Conservation (phyloP, 2,329 filamentous ascomycete genomes). For the Aspergillus melleus region DNA sequence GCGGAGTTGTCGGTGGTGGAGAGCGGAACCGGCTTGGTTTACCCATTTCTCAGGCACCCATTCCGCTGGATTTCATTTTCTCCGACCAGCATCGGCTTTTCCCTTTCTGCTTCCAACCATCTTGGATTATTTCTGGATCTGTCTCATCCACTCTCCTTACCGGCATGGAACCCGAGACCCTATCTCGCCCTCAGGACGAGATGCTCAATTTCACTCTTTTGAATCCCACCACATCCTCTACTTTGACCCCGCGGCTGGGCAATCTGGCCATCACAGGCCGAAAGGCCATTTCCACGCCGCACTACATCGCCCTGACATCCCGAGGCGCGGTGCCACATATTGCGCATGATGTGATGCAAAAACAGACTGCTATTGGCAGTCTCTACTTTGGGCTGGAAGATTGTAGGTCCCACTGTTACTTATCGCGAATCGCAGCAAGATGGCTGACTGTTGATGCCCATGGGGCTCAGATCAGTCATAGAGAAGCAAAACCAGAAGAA, state of each 20-base stretch:
- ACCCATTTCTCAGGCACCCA: background rate
- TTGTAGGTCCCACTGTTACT: constrained; percentile 61
- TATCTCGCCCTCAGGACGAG: constrained; percentile 22
- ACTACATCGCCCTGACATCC: constrained; percentile 77
- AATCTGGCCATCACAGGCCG: constrained; percentile 63
- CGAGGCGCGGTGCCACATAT: constrained; percentile 84
- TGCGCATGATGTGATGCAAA: constrained; percentile 76
- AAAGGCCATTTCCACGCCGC: constrained; percentile 74
- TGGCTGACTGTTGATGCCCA: constrained; percentile 32
- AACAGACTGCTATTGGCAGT: constrained; percentile 64
- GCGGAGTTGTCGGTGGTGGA: background rate
- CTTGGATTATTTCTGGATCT: background rate
- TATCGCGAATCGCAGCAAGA: background rate
- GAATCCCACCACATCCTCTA: constrained; percentile 28
- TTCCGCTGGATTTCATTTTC: background rate
- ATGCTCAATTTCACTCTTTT: constrained; percentile 43
- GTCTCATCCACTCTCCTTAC: background rate
- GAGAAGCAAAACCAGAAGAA: constrained; percentile 52
- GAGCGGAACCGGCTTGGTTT: background rate
- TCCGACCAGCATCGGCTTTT: background rate
- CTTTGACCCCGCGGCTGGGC: constrained; percentile 64
- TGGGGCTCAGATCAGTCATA: constrained; percentile 56
- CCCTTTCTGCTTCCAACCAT: constrained; percentile 20
- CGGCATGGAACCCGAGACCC: constrained; percentile 31
- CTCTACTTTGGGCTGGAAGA: constrained; percentile 87